Percentiles rank a stretch among this genome's conserved stretches.
phyloP scores from a whole-genome alignment of 2,329 filamentous ascomycete genomes.

The Rutstroemia sp. region DNA sequence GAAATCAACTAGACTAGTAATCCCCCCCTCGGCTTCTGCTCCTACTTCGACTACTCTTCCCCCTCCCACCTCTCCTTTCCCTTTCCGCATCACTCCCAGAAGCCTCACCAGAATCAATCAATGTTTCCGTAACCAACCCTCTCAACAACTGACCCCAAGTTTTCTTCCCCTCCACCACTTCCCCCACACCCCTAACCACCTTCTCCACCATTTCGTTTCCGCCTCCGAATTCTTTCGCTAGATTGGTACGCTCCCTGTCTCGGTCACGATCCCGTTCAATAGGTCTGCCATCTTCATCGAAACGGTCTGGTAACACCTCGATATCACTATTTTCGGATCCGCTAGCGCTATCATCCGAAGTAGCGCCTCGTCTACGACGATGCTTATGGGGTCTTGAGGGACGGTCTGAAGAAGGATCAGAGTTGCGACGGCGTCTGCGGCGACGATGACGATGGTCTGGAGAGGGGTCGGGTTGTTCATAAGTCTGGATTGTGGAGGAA shows the following conservation, averaged over 20 bases:
- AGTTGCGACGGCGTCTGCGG: conserved; percentile 19
- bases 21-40: no score
- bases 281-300: conserved; percentile 24
- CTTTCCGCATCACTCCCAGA: no score
- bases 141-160: conserved; percentile 26
- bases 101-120: background rate
- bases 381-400: conserved; percentile 18
- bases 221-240: conserved; percentile 6
- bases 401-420: conserved; percentile 26
- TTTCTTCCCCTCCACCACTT: conserved; percentile 25
- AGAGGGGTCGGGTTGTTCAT: conserved; percentile 5
- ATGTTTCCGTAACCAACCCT: conserved; percentile 10
- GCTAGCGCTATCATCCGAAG: conserved; percentile 11
- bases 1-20: no score
- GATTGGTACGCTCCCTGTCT: background rate
- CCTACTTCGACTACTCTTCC: no score
- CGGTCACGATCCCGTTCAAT: background rate
- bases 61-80: no score
- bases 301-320: conserved; percentile 26
- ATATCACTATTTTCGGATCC: conserved; percentile 7
- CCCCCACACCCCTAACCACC: conserved; percentile 20
- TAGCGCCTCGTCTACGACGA: conserved; percentile 12
- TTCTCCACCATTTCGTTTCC: conserved; percentile 26
- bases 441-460: conserved; percentile 11
- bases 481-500: conserved; percentile 1